Evolutionary conservation across 768 basidiomycete species (phyloP), one percentile per base, ranked within the genome.

Genomic region (Mycena rebaudengoi): DNA sequence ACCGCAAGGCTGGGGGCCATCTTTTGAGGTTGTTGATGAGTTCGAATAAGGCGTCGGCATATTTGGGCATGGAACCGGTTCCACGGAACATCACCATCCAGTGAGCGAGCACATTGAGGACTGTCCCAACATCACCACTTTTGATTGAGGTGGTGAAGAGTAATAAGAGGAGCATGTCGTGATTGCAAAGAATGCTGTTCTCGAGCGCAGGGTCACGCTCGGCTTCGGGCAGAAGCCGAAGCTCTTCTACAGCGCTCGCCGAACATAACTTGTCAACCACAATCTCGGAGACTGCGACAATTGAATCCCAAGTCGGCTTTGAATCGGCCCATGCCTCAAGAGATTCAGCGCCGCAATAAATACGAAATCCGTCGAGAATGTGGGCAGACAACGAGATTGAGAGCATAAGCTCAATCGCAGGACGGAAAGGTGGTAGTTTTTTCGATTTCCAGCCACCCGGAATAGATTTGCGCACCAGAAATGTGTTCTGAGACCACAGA

Each of bases 81-180:
- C 66, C 71, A 5, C 66, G 66, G 40, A 71, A 65, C 66, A 70
- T 68, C 2, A 73, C 66, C 71, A 73, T 70, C 66, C 66, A 71
- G 26, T 66, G 43, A 4, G 26, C n/a, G 1, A 66, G 57, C 6
- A 70, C 50, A 37, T 58, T 60, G 10, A 73, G 40, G 5, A 74
- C 68, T 1, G 43, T 32, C 14, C 73, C 73, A n/a, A 74, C 58
- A 39, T 71, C 70, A 0, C 73, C 73, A 23, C 49, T 16, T 33
- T 71, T 73, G 55, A 74, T 57, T 1, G 71, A 60, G 18, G 60
- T 25, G 1, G 28, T 35, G 48, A 74, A 37, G 13, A 40, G 52
- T 4, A 55, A 35, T 25, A 70, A 62, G 1, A 63, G 33, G 25
- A 74, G 62, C 7, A 62, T 56, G 46, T 74, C 73, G 14, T 65